Conservation (phyloP, 192 early-diverging fungal genomes). For the Anaeromyces robustus region DNA sequence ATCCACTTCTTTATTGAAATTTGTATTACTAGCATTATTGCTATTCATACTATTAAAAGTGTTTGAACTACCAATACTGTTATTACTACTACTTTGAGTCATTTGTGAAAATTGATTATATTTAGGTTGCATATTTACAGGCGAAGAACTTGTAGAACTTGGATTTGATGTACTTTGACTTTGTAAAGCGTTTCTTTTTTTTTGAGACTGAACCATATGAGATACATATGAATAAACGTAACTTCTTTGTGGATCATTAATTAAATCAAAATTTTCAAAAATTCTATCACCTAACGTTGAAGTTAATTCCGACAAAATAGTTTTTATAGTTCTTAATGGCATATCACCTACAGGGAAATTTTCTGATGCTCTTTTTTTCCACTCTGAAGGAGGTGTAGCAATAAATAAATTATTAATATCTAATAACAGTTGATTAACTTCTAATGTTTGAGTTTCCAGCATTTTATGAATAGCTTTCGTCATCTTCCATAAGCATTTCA, state of each 20-base stretch:
- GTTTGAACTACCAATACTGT: neutral
- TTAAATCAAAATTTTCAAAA: conserved; percentile 35
- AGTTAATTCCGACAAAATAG: conserved; percentile 63
- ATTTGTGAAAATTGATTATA: neutral
- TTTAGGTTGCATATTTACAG: conserved; percentile 6
- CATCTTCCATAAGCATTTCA: conserved; percentile 96
- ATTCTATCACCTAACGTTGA: conserved; percentile 44
- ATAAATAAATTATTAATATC: conserved; percentile 73
- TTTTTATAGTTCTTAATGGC: conserved; percentile 90
- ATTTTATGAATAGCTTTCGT: conserved; percentile 70
- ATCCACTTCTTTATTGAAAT: neutral
- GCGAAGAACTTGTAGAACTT: conserved; percentile 4
- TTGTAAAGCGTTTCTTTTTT: conserved; percentile 21
- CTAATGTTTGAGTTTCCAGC: conserved; percentile 36
- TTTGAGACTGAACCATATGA: conserved; percentile 11
- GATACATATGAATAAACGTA: conserved; percentile 43
- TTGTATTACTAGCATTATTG: neutral
- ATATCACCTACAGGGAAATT: conserved; percentile 64
- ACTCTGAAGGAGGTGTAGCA: conserved; percentile 63
- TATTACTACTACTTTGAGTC: neutral
- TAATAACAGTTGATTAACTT: conserved; percentile 48
- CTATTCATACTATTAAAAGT: neutral
- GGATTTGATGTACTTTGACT: conserved; percentile 15
- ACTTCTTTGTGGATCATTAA: conserved; percentile 44
- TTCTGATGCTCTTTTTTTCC: conserved; percentile 66